Evolutionary conservation across 2,329 filamentous ascomycete species (phyloP).

Genomic region (Colletotrichum lindemuthianum): DNA sequence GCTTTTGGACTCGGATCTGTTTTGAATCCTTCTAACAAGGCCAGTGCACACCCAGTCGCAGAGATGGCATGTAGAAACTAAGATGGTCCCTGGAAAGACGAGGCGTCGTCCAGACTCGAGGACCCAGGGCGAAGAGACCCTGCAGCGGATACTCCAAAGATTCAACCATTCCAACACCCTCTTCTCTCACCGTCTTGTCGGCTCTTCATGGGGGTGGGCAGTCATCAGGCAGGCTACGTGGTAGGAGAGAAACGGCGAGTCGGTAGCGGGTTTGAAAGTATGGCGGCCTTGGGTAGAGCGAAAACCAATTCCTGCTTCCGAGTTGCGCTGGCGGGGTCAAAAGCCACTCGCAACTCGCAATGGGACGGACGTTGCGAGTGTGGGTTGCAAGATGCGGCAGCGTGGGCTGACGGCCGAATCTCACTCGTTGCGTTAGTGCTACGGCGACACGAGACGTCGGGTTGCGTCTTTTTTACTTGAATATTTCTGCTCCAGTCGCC

Average conservation of each 20-base stretch:
- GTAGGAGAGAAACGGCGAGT: not conserved
- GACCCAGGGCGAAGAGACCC: not conserved
- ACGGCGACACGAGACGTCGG: too few relatives aligned
- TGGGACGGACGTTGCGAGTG: not conserved
- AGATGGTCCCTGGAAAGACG: not conserved
- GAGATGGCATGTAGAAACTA: not conserved
- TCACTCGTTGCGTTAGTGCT: slow-evolving; percentile 16
- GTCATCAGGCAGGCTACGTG: not conserved
- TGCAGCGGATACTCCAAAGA: slow-evolving; percentile 14
- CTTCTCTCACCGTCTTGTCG: too few relatives aligned
- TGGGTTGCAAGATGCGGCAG: slow-evolving; percentile 28
- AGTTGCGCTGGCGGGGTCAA: not conserved
- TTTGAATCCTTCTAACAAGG: slow-evolving; percentile 11
- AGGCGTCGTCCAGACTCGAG: slow-evolving; percentile 3
- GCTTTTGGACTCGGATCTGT: slow-evolving; percentile 2
- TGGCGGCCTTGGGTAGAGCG: not conserved
- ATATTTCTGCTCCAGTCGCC: not conserved
- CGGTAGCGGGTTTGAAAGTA: slow-evolving; percentile 1
- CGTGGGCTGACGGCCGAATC: slow-evolving; percentile 30
- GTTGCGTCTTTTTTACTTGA: not conserved
- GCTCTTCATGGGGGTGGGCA: too few relatives aligned
- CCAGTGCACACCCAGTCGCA: slow-evolving; percentile 8
- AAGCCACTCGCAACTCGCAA: not conserved
- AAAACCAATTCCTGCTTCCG: not conserved
- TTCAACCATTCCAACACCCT: not conserved